phyloP scores from a whole-genome alignment of 2,329 filamentous ascomycete genomes.

The Penicillium janthinellum region DNA sequence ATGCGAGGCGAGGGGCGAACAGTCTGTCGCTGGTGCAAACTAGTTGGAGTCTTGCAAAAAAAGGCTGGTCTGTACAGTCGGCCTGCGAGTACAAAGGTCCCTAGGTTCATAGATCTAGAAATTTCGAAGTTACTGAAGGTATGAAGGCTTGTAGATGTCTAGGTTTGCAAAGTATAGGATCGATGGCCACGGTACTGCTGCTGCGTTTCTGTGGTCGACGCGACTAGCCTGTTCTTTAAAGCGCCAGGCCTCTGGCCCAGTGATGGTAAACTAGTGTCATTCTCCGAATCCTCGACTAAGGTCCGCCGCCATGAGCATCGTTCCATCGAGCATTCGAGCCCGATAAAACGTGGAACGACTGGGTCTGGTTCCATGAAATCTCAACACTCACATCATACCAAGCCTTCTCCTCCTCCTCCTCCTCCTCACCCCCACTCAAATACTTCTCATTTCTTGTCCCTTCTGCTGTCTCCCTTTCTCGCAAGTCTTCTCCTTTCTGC shows the following conservation, averaged over 20 bases:
- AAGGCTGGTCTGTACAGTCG: neutral
- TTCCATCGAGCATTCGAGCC: neutral
- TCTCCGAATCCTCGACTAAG: neutral
- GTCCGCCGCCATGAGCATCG: neutral
- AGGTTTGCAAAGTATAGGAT: neutral
- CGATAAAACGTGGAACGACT: slow-evolving; percentile 3
- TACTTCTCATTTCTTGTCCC: neutral
- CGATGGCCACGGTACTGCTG: neutral
- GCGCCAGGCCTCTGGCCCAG: neutral
- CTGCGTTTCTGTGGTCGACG: neutral
- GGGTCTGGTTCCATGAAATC: slow-evolving; percentile 7
- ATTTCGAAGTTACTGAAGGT: too few relatives aligned
- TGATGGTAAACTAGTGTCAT: neutral
- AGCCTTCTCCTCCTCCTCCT: neutral
- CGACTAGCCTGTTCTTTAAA: neutral
- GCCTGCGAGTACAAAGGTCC: neutral
- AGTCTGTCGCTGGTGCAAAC: neutral
- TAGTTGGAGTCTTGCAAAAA: too few relatives aligned
- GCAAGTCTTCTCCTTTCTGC: neutral
- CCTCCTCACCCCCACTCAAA: neutral
- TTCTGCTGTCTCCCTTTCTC: neutral
- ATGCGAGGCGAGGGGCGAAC: neutral
- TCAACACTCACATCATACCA: neutral
- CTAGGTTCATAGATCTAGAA: neutral
- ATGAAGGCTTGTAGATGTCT: neutral